Conservation (phyloP, 768 basidiomycete species). For the Tulasnella sp. region DNA sequence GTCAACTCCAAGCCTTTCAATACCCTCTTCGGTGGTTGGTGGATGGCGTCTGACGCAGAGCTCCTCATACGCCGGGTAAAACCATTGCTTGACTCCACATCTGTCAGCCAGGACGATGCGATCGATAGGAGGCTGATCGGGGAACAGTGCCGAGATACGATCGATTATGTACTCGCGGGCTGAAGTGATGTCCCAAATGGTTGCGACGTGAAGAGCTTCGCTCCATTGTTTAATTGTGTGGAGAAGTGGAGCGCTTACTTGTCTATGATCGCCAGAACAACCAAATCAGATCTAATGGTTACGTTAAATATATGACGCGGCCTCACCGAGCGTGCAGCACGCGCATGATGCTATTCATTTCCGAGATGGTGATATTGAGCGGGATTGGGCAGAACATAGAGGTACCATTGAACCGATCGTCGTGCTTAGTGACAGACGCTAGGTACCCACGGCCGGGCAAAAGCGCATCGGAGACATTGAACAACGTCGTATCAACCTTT, state of each 20-base stretch:
- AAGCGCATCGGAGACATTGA: too few species aligned
- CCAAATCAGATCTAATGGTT: background rate
- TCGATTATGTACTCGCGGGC: background rate
- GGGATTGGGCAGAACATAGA: too few species aligned
- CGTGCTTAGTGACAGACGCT: too few species aligned
- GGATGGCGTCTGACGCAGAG: background rate
- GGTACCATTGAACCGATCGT: too few species aligned
- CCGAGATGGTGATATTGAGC: too few species aligned
- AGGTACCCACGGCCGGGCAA: too few species aligned
- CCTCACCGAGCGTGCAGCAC: too few species aligned
- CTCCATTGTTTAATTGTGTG: background rate
- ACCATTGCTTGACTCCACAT: conserved; percentile 12
- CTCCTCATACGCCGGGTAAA: background rate
- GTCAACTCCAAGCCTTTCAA: background rate
- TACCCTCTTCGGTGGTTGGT: background rate
- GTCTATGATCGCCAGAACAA: background rate
- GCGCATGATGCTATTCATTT: too few species aligned
- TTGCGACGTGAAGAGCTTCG: conserved; percentile 3
- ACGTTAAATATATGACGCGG: background rate
- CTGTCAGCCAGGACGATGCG: background rate
- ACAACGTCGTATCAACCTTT: too few species aligned
- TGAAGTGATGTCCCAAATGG: conserved; percentile 3
- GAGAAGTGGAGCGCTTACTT: background rate
- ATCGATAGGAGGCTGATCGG: background rate
- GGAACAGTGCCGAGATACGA: background rate